A percentile compares a stretch with the other conserved stretches of the same genome.
Conservation (phyloP, 495 filamentous ascomycete species). For the Penicillium argentinense region DNA sequence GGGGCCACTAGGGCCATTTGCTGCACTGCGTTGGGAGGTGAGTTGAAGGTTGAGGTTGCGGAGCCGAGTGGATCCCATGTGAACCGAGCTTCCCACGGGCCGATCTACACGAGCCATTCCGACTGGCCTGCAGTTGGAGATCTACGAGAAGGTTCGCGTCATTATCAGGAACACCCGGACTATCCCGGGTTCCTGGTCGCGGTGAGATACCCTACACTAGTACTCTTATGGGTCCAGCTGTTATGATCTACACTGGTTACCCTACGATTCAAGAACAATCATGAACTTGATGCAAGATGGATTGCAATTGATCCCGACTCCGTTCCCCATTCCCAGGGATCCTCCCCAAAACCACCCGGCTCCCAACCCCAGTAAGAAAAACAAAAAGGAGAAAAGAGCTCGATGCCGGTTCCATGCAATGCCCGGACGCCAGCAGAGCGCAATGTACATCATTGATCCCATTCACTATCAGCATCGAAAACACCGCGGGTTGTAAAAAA, state of each 20-base stretch:
- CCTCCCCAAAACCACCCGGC: conserved; percentile 2
- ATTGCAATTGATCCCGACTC: conserved; percentile 22
- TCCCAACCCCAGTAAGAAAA: conserved; percentile 6
- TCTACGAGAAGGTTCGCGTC: no score
- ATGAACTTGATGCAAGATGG: conserved; percentile 10
- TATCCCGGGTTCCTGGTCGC: no score
- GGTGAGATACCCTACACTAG: no score
- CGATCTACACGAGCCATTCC: not conserved
- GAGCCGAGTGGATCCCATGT: conserved; percentile 17
- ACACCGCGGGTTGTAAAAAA: conserved; percentile 4
- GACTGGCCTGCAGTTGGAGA: not conserved
- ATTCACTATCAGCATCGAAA: conserved; percentile 5
- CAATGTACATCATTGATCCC: conserved; percentile 26
- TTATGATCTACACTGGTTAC: not conserved
- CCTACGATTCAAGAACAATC: conserved; percentile 1
- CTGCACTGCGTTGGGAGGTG: no score
- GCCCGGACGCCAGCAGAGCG: conserved; percentile 27
- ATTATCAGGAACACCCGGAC: no score
- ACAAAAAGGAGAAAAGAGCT: conserved; percentile 1
- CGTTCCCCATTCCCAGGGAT: conserved; percentile 12
- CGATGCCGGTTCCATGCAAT: conserved; percentile 26
- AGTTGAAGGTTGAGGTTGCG: conserved; percentile 6
- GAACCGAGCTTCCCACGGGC: conserved; percentile 2
- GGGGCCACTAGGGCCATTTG: no score
- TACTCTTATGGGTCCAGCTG: no score